phyloP scores from a whole-genome alignment of 305 asterid species.

The Vinca major region DNA sequence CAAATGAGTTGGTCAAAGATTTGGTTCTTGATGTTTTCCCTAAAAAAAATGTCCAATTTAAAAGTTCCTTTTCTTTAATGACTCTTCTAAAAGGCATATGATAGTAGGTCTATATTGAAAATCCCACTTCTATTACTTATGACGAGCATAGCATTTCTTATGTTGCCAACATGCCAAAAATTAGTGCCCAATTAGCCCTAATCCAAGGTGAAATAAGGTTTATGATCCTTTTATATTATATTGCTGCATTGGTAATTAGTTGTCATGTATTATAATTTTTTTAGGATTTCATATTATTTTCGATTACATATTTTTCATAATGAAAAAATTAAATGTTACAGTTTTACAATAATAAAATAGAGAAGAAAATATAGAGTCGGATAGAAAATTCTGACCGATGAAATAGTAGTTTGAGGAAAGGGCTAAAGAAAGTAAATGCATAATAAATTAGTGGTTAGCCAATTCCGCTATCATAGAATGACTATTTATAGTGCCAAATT shows the following conservation, averaged over 20 bases:
- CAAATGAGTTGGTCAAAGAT: neutral
- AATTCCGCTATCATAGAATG: constrained; percentile 1
- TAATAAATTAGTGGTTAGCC: constrained; percentile 8
- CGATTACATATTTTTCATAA: too few relatives aligned
- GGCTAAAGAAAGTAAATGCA: neutral
- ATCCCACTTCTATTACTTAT: neutral
- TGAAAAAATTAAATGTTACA: too few relatives aligned
- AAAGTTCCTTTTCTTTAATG: neutral
- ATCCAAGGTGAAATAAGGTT: constrained; percentile 5
- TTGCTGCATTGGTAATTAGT: too few relatives aligned
- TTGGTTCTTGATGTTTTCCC: neutral
- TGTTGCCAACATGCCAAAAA: constrained; percentile 10
- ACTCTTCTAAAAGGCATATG: neutral
- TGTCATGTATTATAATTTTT: too few relatives aligned
- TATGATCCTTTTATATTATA: too few relatives aligned
- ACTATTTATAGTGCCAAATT: neutral
- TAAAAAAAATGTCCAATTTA: neutral
- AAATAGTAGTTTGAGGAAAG: neutral
- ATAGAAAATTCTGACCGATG: too few relatives aligned
- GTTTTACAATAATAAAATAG: too few relatives aligned
- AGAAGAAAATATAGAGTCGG: too few relatives aligned
- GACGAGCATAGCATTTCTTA: constrained; percentile 1
- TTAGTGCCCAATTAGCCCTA: constrained; percentile 2
- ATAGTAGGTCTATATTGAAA: neutral
- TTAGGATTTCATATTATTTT: too few relatives aligned